phyloP scores from a whole-genome alignment of 805 yeast species.

The Kockiozyma suomiensis region DNA sequence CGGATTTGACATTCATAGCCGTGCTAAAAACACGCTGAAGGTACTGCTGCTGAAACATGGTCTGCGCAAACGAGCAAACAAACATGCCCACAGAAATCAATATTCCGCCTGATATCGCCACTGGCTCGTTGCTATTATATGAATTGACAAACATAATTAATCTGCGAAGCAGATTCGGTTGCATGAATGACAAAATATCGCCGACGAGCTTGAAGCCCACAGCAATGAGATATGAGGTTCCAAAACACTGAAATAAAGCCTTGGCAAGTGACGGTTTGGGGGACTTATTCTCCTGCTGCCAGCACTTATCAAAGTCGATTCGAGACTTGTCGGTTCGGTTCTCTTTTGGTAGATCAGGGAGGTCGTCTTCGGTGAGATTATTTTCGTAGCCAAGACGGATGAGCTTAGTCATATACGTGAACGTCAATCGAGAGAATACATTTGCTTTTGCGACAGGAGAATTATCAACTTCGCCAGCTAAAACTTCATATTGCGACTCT shows the following conservation, averaged over 20 bases:
- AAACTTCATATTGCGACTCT: slow-evolving; percentile 38
- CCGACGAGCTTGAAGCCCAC: slow-evolving; percentile 71
- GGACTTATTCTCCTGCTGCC: slow-evolving; percentile 57
- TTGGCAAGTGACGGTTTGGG: slow-evolving; percentile 56
- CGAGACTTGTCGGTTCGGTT: slow-evolving; percentile 52
- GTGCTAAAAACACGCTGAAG: slow-evolving; percentile 47
- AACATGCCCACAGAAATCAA: slow-evolving; percentile 68
- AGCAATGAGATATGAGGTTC: slow-evolving; percentile 65
- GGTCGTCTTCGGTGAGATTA: slow-evolving; percentile 55
- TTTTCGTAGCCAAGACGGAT: slow-evolving; percentile 76
- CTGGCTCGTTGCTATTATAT: slow-evolving; percentile 40
- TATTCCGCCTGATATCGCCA: slow-evolving; percentile 61
- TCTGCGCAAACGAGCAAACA: slow-evolving; percentile 59
- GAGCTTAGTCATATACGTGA: slow-evolving; percentile 85
- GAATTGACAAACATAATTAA: slow-evolving; percentile 64
- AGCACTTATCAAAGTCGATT: slow-evolving; percentile 56
- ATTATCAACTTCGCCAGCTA: slow-evolving; percentile 41
- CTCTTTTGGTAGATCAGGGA: slow-evolving; percentile 74
- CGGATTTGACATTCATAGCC: slow-evolving; percentile 64
- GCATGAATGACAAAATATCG: slow-evolving; percentile 74
- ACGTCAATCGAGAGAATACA: slow-evolving; percentile 73
- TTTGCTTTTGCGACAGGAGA: slow-evolving; percentile 56
- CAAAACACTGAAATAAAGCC: slow-evolving; percentile 71
- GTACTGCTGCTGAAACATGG: slow-evolving; percentile 68
- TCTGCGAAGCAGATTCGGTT: slow-evolving; percentile 75